Conservation (phyloP, 805 yeast species). For the Isabelozyma pseudorhagii region DNA sequence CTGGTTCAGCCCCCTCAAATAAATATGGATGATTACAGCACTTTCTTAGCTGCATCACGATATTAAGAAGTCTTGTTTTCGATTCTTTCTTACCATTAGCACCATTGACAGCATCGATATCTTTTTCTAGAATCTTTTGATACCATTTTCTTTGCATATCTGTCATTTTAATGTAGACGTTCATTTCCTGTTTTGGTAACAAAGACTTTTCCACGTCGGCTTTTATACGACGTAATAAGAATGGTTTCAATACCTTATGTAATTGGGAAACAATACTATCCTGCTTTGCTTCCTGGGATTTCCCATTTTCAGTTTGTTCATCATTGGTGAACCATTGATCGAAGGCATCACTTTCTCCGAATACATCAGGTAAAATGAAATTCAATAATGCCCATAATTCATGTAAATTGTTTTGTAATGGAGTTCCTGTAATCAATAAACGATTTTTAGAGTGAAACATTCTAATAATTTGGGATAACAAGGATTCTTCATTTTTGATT, state of each 20-base stretch:
- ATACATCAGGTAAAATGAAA: conserved; percentile 74
- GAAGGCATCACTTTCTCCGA: conserved; percentile 68
- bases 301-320: conserved; percentile 33
- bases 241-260: conserved; percentile 75
- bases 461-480: conserved; percentile 70
- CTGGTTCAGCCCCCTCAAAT: conserved; percentile 87
- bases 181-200: conserved; percentile 71
- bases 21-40: conserved; percentile 85
- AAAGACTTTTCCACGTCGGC: conserved; percentile 79
- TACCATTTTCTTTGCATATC: conserved; percentile 81
- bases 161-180: conserved; percentile 70
- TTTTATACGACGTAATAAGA: conserved; percentile 71
- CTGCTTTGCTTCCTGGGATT: conserved; percentile 26
- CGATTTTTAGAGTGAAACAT: conserved; percentile 69
- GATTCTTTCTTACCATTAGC: conserved; percentile 71
- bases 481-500: conserved; percentile 72
- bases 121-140: conserved; percentile 71
- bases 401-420: conserved; percentile 73
- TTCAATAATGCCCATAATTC: conserved; percentile 81
- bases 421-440: conserved; percentile 77
- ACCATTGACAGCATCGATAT: conserved; percentile 84
- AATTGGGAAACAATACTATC: conserved; percentile 62
- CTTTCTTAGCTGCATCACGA: conserved; percentile 81
- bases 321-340: conserved; percentile 65
- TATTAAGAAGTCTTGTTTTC: conserved; percentile 71